These are phyloP conservation scores for Triangularia setosa DNA, from an alignment of 2,329 filamentous ascomycete species.

Conservation along the genomic window DNA sequence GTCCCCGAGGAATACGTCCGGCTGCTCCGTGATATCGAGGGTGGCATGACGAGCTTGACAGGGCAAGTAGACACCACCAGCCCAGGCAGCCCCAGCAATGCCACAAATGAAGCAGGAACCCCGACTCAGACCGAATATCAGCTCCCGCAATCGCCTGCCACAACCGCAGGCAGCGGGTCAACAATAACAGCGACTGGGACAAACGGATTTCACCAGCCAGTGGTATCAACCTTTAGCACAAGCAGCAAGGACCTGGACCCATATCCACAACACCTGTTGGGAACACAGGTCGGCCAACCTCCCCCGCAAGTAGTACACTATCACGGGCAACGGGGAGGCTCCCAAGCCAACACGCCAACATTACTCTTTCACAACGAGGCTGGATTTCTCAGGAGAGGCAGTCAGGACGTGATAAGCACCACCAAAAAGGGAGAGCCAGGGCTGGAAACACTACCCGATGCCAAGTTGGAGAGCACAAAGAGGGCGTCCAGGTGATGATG, in stretches of 20 bases:
- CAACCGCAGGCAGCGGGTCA: slow-evolving; percentile 34
- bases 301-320: slow-evolving; percentile 66
- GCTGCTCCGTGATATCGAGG: slow-evolving; percentile 86
- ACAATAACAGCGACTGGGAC: slow-evolving; percentile 21
- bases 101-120: slow-evolving; percentile 50
- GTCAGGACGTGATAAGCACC: slow-evolving; percentile 39
- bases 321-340: slow-evolving; percentile 63
- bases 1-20: slow-evolving; percentile 97
- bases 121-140: slow-evolving; percentile 57
- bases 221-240: slow-evolving; percentile 66
- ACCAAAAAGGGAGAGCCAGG: slow-evolving; percentile 37
- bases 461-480: slow-evolving; percentile 33
- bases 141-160: slow-evolving; percentile 46
- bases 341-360: slow-evolving; percentile 62
- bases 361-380: slow-evolving; percentile 49
- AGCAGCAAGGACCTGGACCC: slow-evolving; percentile 67
- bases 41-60: slow-evolving; percentile 72
- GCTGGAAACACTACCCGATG: slow-evolving; percentile 39
- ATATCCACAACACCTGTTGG: slow-evolving; percentile 62
- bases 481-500: slow-evolving; percentile 23
- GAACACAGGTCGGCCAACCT: slow-evolving; percentile 57
- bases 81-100: slow-evolving; percentile 40
- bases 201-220: slow-evolving; percentile 65
- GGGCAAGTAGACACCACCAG: slow-evolving; percentile 57
- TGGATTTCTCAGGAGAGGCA: slow-evolving; percentile 44